Evolutionary conservation across 345 rosid species (phyloP), one percentile per base, ranked within the genome.

Genomic region (Kandelia obovata): DNA sequence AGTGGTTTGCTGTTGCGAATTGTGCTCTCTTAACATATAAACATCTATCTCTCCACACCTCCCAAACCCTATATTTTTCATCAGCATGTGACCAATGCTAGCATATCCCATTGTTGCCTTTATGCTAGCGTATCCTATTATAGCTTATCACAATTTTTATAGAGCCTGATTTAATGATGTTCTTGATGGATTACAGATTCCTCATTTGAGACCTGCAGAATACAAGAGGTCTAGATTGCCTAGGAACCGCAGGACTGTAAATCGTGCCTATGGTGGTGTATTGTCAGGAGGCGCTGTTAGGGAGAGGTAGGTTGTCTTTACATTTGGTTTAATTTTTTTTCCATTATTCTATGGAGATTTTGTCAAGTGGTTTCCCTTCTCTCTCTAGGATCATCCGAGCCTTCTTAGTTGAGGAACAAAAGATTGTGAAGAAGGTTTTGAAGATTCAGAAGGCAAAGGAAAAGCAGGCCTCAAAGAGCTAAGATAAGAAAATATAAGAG

Each of bases 201-300:
- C 95, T 51, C 97, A 89, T 77, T 67, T 92, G 88, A 86, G 97
- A 79, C 97, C 97, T 13, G 70, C 96, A 65, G 88, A 92, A 64
- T 92, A 92, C 78, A 92, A 92, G 85, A 89, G 93, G 71, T 87
- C 96, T 43, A 78, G 95, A 53, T 79, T 87, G 74, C 62, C 88
- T 10, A 89, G 95, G 74, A 89, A 84, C 74, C 67, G 83, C 3
- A 84, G 96, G 65, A 88, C 97, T 2, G 97, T 92, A 61, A 92
- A 85, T 84, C 97, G 97, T 79, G 81, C 97, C 20, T 89, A 87
- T 58, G 95, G 95, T 62, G 92, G 95, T 68, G 95, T 89, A 9
- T 73, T 89, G 79, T 87, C 92, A 55, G 92, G 83, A 5, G 70
- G 80, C 49, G 92, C 87, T 58, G 90, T 87, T 20, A 79, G 88